Evolutionary conservation across 306 rosid genomes (phyloP).

Genomic region (Corylus avellana): DNA sequence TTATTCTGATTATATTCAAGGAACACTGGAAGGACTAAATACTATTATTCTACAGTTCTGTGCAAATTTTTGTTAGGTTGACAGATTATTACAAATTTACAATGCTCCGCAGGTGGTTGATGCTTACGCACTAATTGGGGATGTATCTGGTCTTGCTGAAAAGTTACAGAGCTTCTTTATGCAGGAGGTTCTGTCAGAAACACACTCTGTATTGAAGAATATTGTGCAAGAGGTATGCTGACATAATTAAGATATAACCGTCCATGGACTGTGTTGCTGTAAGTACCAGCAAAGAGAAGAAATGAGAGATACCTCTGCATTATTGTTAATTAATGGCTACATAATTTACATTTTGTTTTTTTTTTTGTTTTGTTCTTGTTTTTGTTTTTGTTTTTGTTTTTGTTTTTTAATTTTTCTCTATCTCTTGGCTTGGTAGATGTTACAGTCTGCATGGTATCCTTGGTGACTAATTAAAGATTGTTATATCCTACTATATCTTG

Average conservation of each 20-base stretch:
- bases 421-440: neutral
- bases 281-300: neutral
- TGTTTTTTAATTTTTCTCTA: neutral
- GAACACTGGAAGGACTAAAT: neutral
- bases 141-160: slow-evolving; percentile 91
- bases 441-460: neutral
- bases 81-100: slow-evolving; percentile 5
- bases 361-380: neutral
- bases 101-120: slow-evolving; percentile 73
- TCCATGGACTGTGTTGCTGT: neutral
- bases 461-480: neutral
- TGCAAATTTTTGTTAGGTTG: slow-evolving; percentile 35
- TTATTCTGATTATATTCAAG: neutral
- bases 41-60: slow-evolving; percentile 7
- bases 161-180: slow-evolving; percentile 98
- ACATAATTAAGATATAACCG: slow-evolving; percentile 8
- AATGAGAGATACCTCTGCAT: slow-evolving; percentile 5
- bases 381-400: neutral
- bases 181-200: slow-evolving; percentile 98
- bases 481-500: neutral
- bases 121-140: slow-evolving; percentile 97
- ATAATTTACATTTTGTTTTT: neutral
- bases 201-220: slow-evolving; percentile 74
- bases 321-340: neutral
- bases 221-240: slow-evolving; percentile 73